Conservation (phyloP, 805 yeast genomes). For the Candida ficus region DNA sequence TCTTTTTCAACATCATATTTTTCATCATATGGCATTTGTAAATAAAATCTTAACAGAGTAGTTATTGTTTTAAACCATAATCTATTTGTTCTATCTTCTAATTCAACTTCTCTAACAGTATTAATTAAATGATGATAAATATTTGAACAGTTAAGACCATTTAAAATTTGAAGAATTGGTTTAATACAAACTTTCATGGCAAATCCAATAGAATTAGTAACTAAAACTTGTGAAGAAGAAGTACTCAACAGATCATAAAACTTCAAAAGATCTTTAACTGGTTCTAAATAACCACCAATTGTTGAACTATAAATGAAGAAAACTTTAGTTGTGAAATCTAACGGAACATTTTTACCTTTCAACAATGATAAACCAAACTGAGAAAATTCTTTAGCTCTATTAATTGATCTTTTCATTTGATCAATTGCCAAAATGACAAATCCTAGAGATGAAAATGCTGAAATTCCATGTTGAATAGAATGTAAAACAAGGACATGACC, state of each 20-base stretch:
- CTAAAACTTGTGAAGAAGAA: constrained; percentile 15
- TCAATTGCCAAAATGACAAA: constrained; percentile 36
- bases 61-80: constrained; percentile 14
- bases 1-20: constrained; percentile 12
- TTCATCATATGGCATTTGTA: constrained; percentile 18
- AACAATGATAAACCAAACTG: constrained; percentile 35
- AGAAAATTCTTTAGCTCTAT: constrained; percentile 36
- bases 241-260: constrained; percentile 20
- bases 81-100: constrained; percentile 10
- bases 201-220: constrained; percentile 11
- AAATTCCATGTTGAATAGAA: constrained; percentile 35
- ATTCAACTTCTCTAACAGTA: constrained; percentile 10
- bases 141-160: constrained; percentile 12
- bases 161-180: constrained; percentile 11
- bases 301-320: constrained; percentile 38
- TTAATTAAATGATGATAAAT: constrained; percentile 12
- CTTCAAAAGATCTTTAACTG: constrained; percentile 31
- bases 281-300: constrained; percentile 38
- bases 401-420: constrained; percentile 27
- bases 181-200: constrained; percentile 13
- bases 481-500: constrained; percentile 30
- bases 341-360: constrained; percentile 30
- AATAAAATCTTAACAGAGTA: constrained; percentile 6
- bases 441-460: constrained; percentile 35
- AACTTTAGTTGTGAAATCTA: constrained; percentile 32